Percentiles rank a stretch among this genome's conserved stretches.
phyloP scores from a whole-genome alignment of 495 filamentous ascomycete species.

The Penicillium alfredii region DNA sequence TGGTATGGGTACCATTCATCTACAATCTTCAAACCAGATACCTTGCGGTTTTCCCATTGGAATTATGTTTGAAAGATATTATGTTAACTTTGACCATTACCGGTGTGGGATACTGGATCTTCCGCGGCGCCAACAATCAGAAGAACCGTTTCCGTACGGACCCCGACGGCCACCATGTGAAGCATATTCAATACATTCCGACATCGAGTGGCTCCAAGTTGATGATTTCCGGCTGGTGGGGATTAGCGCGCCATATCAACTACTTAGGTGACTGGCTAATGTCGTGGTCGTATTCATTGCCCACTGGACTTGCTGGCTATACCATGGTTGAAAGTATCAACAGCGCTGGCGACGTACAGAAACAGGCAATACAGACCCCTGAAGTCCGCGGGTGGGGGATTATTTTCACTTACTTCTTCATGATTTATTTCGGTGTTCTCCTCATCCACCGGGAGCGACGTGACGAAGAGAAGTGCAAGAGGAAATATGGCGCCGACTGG shows the following conservation, averaged over 20 bases:
- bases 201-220: constrained; percentile 77
- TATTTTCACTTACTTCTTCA: constrained; percentile 89
- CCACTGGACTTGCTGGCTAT: constrained; percentile 83
- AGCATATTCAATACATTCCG: constrained; percentile 79
- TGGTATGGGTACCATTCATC: constrained; percentile 88
- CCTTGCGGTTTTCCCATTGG: constrained; percentile 74
- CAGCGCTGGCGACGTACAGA: constrained; percentile 46
- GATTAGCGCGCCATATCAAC: constrained; percentile 86
- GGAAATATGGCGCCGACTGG: constrained; percentile 95
- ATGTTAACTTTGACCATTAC: constrained; percentile 58
- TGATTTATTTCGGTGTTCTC: constrained; percentile 86
- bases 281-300: constrained; percentile 86
- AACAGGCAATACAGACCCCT: constrained; percentile 57
- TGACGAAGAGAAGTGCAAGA: constrained; percentile 87
- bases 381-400: constrained; percentile 76
- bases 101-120: constrained; percentile 72
- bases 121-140: constrained; percentile 85
- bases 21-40: constrained; percentile 88
- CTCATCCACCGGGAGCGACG: constrained; percentile 85
- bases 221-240: constrained; percentile 93
- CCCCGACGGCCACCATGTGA: constrained; percentile 72
- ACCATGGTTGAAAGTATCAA: constrained; percentile 45
- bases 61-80: constrained; percentile 61
- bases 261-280: constrained; percentile 95
- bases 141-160: constrained; percentile 92